Base-by-base conservation (phyloP, 768 basidiomycete species). In the Leccinum subgranulosum region DNA sequence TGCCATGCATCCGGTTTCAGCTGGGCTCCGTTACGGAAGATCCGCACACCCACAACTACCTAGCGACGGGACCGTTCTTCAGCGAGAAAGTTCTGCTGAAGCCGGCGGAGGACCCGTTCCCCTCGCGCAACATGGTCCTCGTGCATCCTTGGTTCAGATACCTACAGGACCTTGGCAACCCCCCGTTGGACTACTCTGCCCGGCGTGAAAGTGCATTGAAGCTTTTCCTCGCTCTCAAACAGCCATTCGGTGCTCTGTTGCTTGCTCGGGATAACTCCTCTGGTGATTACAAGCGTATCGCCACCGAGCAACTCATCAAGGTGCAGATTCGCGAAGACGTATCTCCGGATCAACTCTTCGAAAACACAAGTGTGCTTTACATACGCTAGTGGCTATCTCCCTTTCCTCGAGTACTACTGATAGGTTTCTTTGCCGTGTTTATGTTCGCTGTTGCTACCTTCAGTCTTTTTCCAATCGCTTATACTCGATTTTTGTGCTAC, bases 141-240 rank as follows among this genome's bases (percentile, higher is more conserved):
- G 64, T 64, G 19, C 64, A 62, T 45, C 64, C 64, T 17, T 64
- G 64, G 64, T 29, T 65, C 2, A 56, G 58, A 21, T 39, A 11
- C 19, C 64, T 64, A 29, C 48, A 53, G 3, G 63, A 64, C 29
- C 59, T 64, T 54, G 43, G 34, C 51, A 1, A 65, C 60, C 6
- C 60, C 33, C 33, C 33, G 14, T 33, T 33, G 33, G 14, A 33
- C 33, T 0, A 14, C 31, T 4, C 12, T 14, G 14, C 33, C 33
- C 33, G 33, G 33, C 33, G 14, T 14, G 14, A 6, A 33, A 14
- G 64, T 5, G 64, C 64, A 1, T 27, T 63, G 46, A 55, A 50
- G 11, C 5, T 59, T 36, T 56, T 66, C 12, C 60, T 43, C 9
- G 64, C 64, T 11, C 54, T 63, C 25, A 45, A 27, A 41, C 62